Conservation (phyloP, 2,329 filamentous ascomycete genomes). For the Fragosphaeria purpurea region DNA sequence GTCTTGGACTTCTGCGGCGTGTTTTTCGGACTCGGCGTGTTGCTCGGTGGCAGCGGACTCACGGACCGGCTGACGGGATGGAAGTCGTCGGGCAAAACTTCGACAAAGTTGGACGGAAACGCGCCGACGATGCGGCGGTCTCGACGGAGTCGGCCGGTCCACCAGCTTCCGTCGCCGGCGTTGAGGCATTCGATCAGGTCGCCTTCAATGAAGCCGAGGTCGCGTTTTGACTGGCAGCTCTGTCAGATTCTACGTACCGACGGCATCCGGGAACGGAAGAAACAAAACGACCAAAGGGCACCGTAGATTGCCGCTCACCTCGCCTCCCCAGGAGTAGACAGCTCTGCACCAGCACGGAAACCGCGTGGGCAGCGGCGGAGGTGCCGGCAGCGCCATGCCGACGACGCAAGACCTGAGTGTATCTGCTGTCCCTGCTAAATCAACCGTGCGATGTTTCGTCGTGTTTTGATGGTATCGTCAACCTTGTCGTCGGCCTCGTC, state of each 20-base stretch:
- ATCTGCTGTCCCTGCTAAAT: too few relatives aligned
- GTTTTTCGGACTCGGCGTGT: conserved; percentile 43
- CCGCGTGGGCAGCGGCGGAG: conserved; percentile 56
- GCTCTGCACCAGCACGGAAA: conserved; percentile 91
- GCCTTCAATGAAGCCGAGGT: conserved; percentile 93
- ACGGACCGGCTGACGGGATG: conserved; percentile 58
- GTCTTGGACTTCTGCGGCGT: conserved; percentile 51
- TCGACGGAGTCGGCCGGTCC: conserved; percentile 84
- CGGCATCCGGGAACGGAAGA: too few relatives aligned
- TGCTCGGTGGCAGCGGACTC: conserved; percentile 49
- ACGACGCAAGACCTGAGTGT: background rate
- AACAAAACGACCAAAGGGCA: too few relatives aligned
- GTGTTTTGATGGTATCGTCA: too few relatives aligned
- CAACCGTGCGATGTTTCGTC: too few relatives aligned
- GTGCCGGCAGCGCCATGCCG: conserved; percentile 8
- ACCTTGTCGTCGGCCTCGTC: too few relatives aligned
- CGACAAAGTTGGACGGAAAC: conserved; percentile 96
- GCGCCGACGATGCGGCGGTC: conserved; percentile 85
- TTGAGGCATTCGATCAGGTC: conserved; percentile 98
- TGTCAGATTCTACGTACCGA: background rate
- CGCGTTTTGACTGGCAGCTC: conserved; percentile 61
- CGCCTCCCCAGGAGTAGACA: conserved; percentile 88
- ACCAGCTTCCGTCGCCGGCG: conserved; percentile 95
- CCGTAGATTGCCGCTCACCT: conserved; percentile 35
- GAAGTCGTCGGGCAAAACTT: conserved; percentile 76